These are phyloP conservation scores for Stephania yunnanensis DNA, from an alignment of 164 flowering plant species.

Conservation along the genomic window DNA sequence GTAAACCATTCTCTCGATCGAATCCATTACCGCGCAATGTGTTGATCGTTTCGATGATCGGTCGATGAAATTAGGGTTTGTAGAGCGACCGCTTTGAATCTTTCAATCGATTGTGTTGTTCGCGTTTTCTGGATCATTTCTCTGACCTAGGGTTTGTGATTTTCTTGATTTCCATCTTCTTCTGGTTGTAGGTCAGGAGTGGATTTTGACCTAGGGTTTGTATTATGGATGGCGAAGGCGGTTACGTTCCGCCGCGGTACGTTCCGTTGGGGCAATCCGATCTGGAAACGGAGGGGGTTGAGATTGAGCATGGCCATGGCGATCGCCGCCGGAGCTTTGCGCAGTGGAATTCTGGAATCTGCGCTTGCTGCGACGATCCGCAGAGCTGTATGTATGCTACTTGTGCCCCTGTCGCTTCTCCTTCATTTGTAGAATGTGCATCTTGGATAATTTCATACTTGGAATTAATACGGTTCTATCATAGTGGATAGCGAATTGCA, in stretches of 20 bases:
- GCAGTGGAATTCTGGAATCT: slow-evolving; percentile 93
- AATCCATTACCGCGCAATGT: too few species aligned
- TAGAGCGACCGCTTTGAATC: too few species aligned
- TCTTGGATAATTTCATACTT: slow-evolving; percentile 17
- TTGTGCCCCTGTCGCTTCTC: slow-evolving; percentile 37
- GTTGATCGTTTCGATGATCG: too few species aligned
- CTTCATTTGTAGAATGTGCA: slow-evolving; percentile 61
- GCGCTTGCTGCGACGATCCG: slow-evolving; percentile 93
- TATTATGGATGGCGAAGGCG: slow-evolving; percentile 10
- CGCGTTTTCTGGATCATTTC: not conserved
- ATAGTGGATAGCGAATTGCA: not conserved
- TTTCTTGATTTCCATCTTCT: not conserved
- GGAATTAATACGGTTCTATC: slow-evolving; percentile 2
- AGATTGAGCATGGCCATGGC: slow-evolving; percentile 1
- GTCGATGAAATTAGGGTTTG: too few species aligned
- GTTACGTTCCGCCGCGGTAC: slow-evolving; percentile 69
- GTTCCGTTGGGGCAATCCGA: slow-evolving; percentile 66
- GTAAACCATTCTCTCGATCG: too few species aligned
- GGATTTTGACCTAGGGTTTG: not conserved
- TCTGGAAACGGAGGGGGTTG: slow-evolving; percentile 26
- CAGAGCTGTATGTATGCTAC: slow-evolving; percentile 70
- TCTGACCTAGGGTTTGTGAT: not conserved
- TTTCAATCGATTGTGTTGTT: too few species aligned
- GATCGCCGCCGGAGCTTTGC: slow-evolving; percentile 16
- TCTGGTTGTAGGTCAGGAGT: not conserved